phyloP scores from a whole-genome alignment of 176 grass and related monocot genomes.

The Bonia amplexicaulis region DNA sequence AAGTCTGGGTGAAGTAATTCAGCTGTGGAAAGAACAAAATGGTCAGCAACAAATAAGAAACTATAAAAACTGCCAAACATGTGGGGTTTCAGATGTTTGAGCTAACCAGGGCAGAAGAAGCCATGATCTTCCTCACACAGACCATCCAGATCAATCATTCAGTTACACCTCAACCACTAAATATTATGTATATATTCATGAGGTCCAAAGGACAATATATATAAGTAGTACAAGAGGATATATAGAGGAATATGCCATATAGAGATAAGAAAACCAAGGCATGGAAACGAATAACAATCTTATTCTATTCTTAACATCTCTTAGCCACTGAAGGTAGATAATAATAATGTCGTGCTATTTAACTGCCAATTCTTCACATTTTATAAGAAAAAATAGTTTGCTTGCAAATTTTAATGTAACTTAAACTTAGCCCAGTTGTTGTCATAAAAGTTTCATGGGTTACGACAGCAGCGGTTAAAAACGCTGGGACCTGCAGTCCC shows the following conservation, averaged over 20 bases:
- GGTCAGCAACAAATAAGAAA: constrained; percentile 25
- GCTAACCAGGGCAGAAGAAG: constrained; percentile 90
- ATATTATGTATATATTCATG: too few species aligned
- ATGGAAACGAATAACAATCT: too few species aligned
- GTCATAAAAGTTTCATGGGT: not conserved
- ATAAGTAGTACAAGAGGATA: too few species aligned
- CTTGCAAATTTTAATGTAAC: not conserved
- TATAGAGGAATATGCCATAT: too few species aligned
- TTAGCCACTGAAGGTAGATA: not conserved
- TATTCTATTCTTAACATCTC: too few species aligned
- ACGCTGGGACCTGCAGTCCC: not conserved
- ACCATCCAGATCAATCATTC: constrained; percentile 97
- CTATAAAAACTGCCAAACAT: constrained; percentile 17
- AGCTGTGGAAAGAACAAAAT: constrained; percentile 44
- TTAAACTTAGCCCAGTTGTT: not conserved
- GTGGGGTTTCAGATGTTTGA: constrained; percentile 21
- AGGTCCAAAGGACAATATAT: too few species aligned
- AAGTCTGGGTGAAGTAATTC: constrained; percentile 72
- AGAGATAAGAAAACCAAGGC: too few species aligned
- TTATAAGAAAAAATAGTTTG: not conserved
- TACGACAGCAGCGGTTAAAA: not conserved
- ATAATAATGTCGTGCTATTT: not conserved
- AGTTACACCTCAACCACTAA: too few species aligned
- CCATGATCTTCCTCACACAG: constrained; percentile 96
- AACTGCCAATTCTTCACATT: not conserved